A percentile compares a stretch with the other conserved stretches of the same genome.
Evolutionary conservation across 495 filamentous ascomycete genomes (phyloP).

Genomic region (Daldinia caldariorum): DNA sequence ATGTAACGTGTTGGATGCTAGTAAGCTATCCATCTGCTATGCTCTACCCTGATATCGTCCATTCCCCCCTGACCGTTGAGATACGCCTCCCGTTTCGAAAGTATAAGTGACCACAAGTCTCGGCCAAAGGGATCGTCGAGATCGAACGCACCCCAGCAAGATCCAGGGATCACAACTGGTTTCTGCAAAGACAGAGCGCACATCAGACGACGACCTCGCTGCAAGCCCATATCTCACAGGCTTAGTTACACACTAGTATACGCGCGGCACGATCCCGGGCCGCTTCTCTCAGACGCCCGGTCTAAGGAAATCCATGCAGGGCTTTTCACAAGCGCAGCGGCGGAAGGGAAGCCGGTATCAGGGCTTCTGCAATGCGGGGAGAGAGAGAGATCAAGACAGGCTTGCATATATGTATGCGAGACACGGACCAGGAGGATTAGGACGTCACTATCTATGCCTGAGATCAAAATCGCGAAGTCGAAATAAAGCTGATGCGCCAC

Average conservation of each 20-base stretch:
- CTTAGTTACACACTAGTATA: not conserved
- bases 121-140: not conserved
- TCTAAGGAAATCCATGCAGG: not conserved
- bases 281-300: not conserved
- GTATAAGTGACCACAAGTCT: not conserved
- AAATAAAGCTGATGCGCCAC: not conserved
- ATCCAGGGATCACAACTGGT: not conserved
- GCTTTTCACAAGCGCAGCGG: too few species aligned
- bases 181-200: not conserved
- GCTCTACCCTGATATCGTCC: too few species aligned
- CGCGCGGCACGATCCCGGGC: not conserved
- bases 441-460: not conserved
- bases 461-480: not conserved
- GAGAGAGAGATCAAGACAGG: not conserved
- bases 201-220: not conserved
- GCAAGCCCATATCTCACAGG: not conserved
- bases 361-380: slow-evolving; percentile 53
- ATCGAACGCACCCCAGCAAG: too few species aligned
- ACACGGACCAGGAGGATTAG: not conserved
- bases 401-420: slow-evolving; percentile 1
- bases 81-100: too few species aligned
- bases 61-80: too few species aligned
- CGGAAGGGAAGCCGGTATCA: slow-evolving; percentile 85
- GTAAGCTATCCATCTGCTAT: too few species aligned
- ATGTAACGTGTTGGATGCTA: not conserved